Conservation (phyloP, 495 filamentous ascomycete species). For the Xylaria sp. region DNA sequence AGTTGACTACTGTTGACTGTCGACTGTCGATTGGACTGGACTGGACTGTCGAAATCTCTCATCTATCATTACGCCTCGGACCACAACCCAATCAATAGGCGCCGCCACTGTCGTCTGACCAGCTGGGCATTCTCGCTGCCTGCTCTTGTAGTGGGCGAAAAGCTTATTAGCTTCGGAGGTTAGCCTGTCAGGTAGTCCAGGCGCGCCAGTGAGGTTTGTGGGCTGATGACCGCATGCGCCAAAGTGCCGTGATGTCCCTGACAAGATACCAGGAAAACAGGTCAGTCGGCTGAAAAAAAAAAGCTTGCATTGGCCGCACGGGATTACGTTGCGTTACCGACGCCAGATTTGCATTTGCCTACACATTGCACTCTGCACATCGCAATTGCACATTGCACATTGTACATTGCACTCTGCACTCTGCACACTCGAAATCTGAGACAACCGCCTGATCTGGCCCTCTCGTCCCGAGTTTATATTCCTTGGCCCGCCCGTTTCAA, state of each 20-base stretch:
- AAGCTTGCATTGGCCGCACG: constrained; percentile 18
- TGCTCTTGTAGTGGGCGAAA: constrained; percentile 9
- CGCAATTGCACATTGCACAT: no score
- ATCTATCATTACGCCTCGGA: not conserved
- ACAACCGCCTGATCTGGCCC: constrained; percentile 22
- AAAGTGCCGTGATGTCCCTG: constrained; percentile 20
- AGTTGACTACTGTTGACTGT: not conserved
- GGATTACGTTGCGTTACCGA: constrained; percentile 19
- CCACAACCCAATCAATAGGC: not conserved
- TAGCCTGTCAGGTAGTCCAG: not conserved
- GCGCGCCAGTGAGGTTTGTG: constrained; percentile 11
- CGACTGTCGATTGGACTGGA: no score
- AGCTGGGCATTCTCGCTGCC: constrained; percentile 19
- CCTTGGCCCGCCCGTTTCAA: constrained; percentile 3
- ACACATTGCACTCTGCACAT: constrained; percentile 3
- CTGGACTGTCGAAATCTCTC: not conserved
- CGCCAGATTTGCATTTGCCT: constrained; percentile 24
- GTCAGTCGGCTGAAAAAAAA: constrained; percentile 11
- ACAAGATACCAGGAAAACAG: constrained; percentile 20
- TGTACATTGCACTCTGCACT: no score
- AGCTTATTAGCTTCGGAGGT: not conserved
- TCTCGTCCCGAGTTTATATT: not conserved
- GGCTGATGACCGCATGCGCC: constrained; percentile 26
- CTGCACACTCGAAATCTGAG: constrained; percentile 21
- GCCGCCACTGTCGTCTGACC: constrained; percentile 20